phyloP scores from a whole-genome alignment of 257 asterid species.

The Nicotiana noctiflora region DNA sequence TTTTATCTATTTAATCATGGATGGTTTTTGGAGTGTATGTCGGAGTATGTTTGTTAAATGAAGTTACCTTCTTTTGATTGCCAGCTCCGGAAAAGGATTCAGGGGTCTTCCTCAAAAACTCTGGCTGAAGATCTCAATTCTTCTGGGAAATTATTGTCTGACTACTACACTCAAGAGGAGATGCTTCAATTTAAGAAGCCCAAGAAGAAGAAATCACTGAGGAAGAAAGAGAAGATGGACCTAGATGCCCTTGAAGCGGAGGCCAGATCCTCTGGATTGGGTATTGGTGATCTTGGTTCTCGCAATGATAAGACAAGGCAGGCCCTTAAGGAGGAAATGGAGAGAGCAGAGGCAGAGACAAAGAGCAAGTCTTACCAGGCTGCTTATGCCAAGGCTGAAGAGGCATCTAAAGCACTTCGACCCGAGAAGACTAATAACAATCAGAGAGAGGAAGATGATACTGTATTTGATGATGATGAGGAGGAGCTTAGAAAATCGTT shows the following conservation, averaged over 20 bases:
- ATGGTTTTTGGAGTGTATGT: slow-evolving; percentile 1
- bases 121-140: slow-evolving; percentile 56
- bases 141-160: slow-evolving; percentile 51
- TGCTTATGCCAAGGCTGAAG: slow-evolving; percentile 80
- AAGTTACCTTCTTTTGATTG: slow-evolving; percentile 1
- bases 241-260: slow-evolving; percentile 86
- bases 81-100: slow-evolving; percentile 87
- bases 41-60: slow-evolving; percentile 11
- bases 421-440: slow-evolving; percentile 25
- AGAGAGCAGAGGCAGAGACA: slow-evolving; percentile 64
- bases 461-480: slow-evolving; percentile 78
- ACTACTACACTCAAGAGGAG: slow-evolving; percentile 85
- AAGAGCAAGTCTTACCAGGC: slow-evolving; percentile 69
- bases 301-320: slow-evolving; percentile 62
- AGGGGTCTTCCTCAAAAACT: slow-evolving; percentile 49
- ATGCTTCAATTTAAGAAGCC: slow-evolving; percentile 85
- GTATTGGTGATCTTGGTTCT: slow-evolving; percentile 81
- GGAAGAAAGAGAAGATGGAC: slow-evolving; percentile 89
- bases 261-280: slow-evolving; percentile 87
- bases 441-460: slow-evolving; percentile 53
- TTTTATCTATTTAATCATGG: slow-evolving; percentile 12
- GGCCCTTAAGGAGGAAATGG: slow-evolving; percentile 70
- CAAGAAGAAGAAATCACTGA: slow-evolving; percentile 84
- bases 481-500: slow-evolving; percentile 84
- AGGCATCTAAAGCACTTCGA: slow-evolving; percentile 89